Percentiles rank a stretch among this genome's conserved stretches.
These are phyloP conservation scores for Citrullus amarus DNA, from an alignment of 306 rosid species.

Conservation along the genomic window DNA sequence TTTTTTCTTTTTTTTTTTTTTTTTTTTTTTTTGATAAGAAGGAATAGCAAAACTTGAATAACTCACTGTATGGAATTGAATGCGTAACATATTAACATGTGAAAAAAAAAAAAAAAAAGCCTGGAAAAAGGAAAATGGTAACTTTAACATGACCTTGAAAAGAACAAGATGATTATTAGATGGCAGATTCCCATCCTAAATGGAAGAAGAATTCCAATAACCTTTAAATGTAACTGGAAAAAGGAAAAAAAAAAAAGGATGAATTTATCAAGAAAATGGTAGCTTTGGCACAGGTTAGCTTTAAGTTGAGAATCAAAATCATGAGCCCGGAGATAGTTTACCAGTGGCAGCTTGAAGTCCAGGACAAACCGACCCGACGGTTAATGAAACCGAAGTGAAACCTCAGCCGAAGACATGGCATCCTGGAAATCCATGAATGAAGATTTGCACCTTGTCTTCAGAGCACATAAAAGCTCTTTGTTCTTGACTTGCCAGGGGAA, in stretches of 20 bases:
- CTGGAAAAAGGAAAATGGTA: not conserved
- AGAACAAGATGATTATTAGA: not conserved
- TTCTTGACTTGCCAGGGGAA: not conserved
- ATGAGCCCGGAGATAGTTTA: not conserved
- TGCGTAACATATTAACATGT: not conserved
- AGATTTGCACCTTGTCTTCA: not conserved
- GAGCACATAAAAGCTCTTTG: not conserved
- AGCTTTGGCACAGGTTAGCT: not conserved
- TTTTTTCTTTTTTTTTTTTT: no score
- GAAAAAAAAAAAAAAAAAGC: not conserved
- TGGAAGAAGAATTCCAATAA: not conserved
- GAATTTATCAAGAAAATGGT: not conserved
- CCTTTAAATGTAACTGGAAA: not conserved
- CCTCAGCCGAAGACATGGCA: not conserved
- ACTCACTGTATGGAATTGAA: not conserved
- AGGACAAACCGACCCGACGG: not conserved
- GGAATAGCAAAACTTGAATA: not conserved
- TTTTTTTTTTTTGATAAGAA: no score
- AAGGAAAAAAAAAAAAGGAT: not conserved
- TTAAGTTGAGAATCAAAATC: not conserved
- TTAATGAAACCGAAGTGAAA: not conserved
- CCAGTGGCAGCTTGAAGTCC: not conserved
- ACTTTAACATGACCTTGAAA: not conserved
- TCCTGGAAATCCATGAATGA: not conserved
- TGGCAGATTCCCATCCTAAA: not conserved